A percentile compares a stretch with the other conserved stretches of the same genome.
phyloP scores from a whole-genome alignment of 306 rosid genomes.

The Echinosophora koreensis region DNA sequence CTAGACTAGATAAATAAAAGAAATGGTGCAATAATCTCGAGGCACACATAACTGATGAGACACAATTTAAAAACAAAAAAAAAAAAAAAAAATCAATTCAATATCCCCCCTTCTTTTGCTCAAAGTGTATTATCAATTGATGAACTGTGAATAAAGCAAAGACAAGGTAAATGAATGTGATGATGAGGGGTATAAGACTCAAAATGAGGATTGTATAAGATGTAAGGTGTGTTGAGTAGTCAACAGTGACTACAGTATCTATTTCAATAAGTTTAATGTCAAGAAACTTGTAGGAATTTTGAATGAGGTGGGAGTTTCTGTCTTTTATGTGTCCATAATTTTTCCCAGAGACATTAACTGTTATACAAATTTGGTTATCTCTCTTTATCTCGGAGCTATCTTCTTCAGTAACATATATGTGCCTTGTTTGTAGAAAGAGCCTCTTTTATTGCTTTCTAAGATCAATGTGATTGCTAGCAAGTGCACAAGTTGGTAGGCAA shows the following conservation, averaged over 20 bases:
- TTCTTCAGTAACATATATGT: not conserved
- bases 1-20: not conserved
- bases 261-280: not conserved
- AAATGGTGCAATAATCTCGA: not conserved
- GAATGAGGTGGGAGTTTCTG: not conserved
- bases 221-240: not conserved
- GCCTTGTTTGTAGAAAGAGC: no score
- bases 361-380: not conserved
- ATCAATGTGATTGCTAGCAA: conserved; percentile 7
- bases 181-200: not conserved
- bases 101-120: not conserved
- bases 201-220: conserved; percentile 11
- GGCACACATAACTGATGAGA: not conserved
- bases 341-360: conserved; percentile 15
- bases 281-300: not conserved
- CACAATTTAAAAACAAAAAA: no score
- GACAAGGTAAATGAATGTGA: conserved; percentile 19
- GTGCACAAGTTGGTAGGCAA: conserved; percentile 31
- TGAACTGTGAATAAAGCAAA: not conserved
- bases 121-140: not conserved
- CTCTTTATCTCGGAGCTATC: conserved; percentile 25
- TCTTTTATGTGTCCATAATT: not conserved
- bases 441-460: not conserved
- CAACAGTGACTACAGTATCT: conserved; percentile 1
- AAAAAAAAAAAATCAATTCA: no score